These are phyloP conservation scores for Farysia itapuensis DNA, from an alignment of 1,284 basidiomycete species.

Conservation along the genomic window DNA sequence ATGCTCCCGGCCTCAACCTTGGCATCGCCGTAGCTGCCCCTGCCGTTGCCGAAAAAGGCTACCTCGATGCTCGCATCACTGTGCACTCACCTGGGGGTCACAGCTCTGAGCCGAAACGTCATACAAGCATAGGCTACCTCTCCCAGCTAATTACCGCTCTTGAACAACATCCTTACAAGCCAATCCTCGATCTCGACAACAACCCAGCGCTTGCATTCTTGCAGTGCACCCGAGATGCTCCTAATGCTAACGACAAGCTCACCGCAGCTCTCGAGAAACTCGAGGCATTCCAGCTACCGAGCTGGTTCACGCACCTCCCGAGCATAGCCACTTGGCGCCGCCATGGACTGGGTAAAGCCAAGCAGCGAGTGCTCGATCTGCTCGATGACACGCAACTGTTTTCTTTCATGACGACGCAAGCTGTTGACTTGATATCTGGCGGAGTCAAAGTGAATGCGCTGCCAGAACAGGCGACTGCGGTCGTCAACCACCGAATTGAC, in stretches of 20 bases:
- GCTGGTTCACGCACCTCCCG: neutral
- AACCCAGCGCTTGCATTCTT: slow-evolving; percentile 63
- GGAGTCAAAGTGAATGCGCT: slow-evolving; percentile 72
- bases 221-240: slow-evolving; percentile 65
- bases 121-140: slow-evolving; percentile 69
- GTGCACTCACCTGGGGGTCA: slow-evolving; percentile 67
- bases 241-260: slow-evolving; percentile 62
- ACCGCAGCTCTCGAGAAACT: slow-evolving; percentile 62
- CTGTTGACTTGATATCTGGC: slow-evolving; percentile 69
- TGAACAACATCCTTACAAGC: slow-evolving; percentile 65
- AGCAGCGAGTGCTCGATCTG: neutral
- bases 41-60: slow-evolving; percentile 70
- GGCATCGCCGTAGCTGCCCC: slow-evolving; percentile 60
- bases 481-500: slow-evolving; percentile 69
- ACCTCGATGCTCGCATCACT: slow-evolving; percentile 59
- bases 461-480: slow-evolving; percentile 66
- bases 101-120: slow-evolving; percentile 67
- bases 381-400: slow-evolving; percentile 55
- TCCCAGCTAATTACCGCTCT: slow-evolving; percentile 66
- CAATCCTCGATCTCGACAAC: slow-evolving; percentile 46
- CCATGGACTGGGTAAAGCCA: slow-evolving; percentile 1
- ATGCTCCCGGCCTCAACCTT: slow-evolving; percentile 6
- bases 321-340: neutral
- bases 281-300: slow-evolving; percentile 41
- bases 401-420: slow-evolving; percentile 70